Evolutionary conservation across 2,329 filamentous ascomycete species (phyloP).

Genomic region (Pseudonectria buxi): DNA sequence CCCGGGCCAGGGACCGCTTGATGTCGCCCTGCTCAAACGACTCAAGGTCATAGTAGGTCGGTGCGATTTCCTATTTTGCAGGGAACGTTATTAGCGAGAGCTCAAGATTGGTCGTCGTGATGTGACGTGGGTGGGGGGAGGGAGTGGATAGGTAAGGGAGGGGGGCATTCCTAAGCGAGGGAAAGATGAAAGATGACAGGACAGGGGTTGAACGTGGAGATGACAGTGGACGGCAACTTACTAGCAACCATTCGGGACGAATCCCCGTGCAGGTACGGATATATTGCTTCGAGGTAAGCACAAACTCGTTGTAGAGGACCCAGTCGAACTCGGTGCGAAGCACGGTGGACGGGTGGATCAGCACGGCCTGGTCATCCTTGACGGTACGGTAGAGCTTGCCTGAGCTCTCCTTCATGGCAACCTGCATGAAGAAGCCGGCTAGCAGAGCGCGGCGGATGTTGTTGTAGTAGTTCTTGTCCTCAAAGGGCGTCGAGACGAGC

Average conservation of each 20-base stretch:
- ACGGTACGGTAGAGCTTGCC: constrained; percentile 92
- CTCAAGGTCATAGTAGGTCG: constrained; percentile 81
- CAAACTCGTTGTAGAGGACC: constrained; percentile 98
- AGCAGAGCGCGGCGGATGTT: constrained; percentile 93
- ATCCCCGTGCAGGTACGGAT: constrained; percentile 90
- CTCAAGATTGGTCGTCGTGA: neutral
- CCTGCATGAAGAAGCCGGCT: constrained; percentile 98
- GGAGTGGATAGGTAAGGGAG: neutral
- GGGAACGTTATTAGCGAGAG: constrained; percentile 8
- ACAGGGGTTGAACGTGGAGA: neutral
- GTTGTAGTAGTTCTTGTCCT: constrained; percentile 95
- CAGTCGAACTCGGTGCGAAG: constrained; percentile 85
- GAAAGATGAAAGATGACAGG: neutral
- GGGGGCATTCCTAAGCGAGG: no score
- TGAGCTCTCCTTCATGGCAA: constrained; percentile 83
- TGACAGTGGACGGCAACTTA: constrained; percentile 37
- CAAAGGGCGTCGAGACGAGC: constrained; percentile 80
- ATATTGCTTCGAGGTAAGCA: constrained; percentile 96
- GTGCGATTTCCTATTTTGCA: constrained; percentile 71
- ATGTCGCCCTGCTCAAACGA: constrained; percentile 83
- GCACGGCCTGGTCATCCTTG: constrained; percentile 91
- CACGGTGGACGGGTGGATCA: constrained; percentile 90
- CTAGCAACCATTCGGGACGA: constrained; percentile 88
- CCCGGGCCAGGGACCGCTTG: constrained; percentile 56
- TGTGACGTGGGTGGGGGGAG: neutral